phyloP scores from a whole-genome alignment of 345 rosid species.

The Aquilaria yunnanensis region DNA sequence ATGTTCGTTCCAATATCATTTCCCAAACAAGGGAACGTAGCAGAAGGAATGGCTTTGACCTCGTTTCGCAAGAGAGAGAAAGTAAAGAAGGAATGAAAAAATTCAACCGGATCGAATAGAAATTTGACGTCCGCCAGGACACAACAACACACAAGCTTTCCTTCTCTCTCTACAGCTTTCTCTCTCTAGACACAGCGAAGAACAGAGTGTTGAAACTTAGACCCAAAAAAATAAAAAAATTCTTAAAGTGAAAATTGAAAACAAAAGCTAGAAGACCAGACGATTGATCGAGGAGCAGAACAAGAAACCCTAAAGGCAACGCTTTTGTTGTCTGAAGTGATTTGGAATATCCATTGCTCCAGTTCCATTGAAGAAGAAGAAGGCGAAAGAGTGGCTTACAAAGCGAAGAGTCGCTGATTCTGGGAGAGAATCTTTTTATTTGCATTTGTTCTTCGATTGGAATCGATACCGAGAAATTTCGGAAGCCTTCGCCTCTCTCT shows the following conservation, averaged over 20 bases:
- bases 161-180: conserved; percentile 18
- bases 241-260: conserved; percentile 5
- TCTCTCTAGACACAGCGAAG: conserved; percentile 63
- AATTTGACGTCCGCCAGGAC: conserved; percentile 97
- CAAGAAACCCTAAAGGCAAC: conserved; percentile 29
- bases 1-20: too few species aligned
- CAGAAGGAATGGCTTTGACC: conserved; percentile 33
- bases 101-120: conserved; percentile 70
- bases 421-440: conserved; percentile 2
- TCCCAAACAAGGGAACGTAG: too few species aligned
- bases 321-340: neutral
- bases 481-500: conserved; percentile 4
- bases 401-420: conserved; percentile 16
- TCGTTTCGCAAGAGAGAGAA: conserved; percentile 26
- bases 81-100: conserved; percentile 28
- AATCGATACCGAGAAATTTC: conserved; percentile 12
- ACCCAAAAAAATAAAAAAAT: conserved; percentile 10
- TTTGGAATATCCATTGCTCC: conserved; percentile 8
- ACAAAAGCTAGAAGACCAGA: conserved; percentile 8
- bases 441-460: conserved; percentile 4
- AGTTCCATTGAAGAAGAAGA: conserved; percentile 7
- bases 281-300: conserved; percentile 14
- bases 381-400: neutral
- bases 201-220: conserved; percentile 38
- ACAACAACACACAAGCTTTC: conserved; percentile 19